Base-by-base conservation (phyloP, 1,284 basidiomycete genomes). In the Malassezia dermatis region DNA sequence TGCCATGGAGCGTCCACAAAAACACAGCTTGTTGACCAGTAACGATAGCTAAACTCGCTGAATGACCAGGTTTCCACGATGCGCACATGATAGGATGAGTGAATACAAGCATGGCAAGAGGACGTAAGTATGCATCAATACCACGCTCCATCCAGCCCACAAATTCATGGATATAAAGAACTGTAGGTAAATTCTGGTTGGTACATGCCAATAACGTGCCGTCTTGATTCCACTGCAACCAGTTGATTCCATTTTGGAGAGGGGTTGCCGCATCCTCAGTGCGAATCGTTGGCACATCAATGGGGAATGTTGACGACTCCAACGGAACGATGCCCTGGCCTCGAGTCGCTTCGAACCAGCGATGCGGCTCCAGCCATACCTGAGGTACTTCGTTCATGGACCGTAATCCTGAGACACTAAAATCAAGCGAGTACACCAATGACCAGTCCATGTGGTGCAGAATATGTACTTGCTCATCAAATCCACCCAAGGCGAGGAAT, bases 41-140 rank as follows among this genome's bases (percentile, higher is more conserved):
- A 59, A 84, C 84, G n/a, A 86, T 63, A 0, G 79, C 81, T 21
- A 89, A 75, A 51, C 78, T 83, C 4, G 84, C 84, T 0, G 48
- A 39, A 23, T 84, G 81, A 10, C 82, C 80, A 23, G 87, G 86
- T 69, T 87, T 87, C 87, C 87, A 89, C 44, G 79, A 78, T 15
- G 82, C 82, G 44, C 80, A 80, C 19, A 80, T 65, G 17, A 88
- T 80, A 1, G 82, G 77, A 39, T 79, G 77, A 5, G 78, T 76
- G 63, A 88, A 84, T 39, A 84, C 61, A 51, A 89, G 75, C 2
- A 88, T 81, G 30, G 80, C 81, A 40, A 83, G 79, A 50, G 88
- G 71, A n/a, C 41, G 45, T 17, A 45, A 2, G 35, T 34, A 28
- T n/a, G 41, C 51, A 6, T 67, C 62, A 81, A 83, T 8, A 77